Conservation (phyloP, 495 filamentous ascomycete species). For the Trichoderma orchidacearum region DNA sequence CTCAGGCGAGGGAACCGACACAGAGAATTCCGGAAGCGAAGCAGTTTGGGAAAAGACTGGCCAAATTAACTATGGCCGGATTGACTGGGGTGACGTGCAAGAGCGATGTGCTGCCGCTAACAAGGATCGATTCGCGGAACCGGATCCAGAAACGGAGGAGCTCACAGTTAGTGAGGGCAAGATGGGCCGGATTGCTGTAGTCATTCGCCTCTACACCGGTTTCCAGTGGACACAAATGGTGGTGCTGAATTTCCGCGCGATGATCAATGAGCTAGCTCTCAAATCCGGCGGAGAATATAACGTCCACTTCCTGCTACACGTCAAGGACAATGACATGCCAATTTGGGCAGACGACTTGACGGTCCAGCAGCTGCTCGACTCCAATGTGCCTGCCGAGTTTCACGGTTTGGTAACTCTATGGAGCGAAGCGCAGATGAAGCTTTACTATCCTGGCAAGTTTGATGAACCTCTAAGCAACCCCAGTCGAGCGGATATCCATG, state of each 20-base stretch:
- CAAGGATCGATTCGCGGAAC: slow-evolving; percentile 39
- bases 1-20: slow-evolving; percentile 60
- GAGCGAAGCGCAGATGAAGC: slow-evolving; percentile 84
- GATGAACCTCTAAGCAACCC: slow-evolving; percentile 51
- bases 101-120: slow-evolving; percentile 55
- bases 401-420: slow-evolving; percentile 75
- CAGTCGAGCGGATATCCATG: slow-evolving; percentile 55
- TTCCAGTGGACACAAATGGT: slow-evolving; percentile 57
- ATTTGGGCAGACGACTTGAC: slow-evolving; percentile 48
- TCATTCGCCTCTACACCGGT: slow-evolving; percentile 58
- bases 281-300: slow-evolving; percentile 66
- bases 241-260: slow-evolving; percentile 58
- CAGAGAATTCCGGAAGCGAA: slow-evolving; percentile 57
- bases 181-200: slow-evolving; percentile 46
- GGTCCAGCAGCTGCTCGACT: slow-evolving; percentile 44
- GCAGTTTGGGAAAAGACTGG: slow-evolving; percentile 53
- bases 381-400: slow-evolving; percentile 78
- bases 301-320: slow-evolving; percentile 68
- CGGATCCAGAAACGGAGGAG: not conserved
- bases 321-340: slow-evolving; percentile 49
- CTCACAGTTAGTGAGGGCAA: not conserved
- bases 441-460: slow-evolving; percentile 66
- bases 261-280: slow-evolving; percentile 64
- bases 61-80: slow-evolving; percentile 58
- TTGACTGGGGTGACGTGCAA: slow-evolving; percentile 71